These are phyloP conservation scores for Sporothrix variecibatus DNA, from an alignment of 2,329 filamentous ascomycete species.

Conservation along the genomic window DNA sequence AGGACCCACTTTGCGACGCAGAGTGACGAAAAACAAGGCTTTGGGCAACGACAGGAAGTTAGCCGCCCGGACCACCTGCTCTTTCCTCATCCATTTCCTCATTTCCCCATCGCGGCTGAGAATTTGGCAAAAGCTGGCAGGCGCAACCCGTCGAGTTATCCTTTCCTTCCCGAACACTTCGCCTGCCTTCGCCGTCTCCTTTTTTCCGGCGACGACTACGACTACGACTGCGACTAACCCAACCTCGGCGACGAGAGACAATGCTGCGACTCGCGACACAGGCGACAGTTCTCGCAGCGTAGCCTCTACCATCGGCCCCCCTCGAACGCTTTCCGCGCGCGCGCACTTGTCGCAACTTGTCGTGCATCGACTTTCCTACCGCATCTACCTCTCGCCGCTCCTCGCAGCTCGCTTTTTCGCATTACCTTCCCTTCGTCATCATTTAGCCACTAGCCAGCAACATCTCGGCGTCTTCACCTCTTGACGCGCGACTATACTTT, in stretches of 20 bases:
- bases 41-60: neutral
- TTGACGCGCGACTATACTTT: neutral
- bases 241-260: neutral
- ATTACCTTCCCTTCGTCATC: neutral
- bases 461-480: neutral
- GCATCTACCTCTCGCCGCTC: no score
- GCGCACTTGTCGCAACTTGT: neutral
- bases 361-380: neutral
- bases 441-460: neutral
- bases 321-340: neutral
- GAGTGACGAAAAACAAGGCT: constrained; percentile 13
- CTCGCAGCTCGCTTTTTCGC: neutral
- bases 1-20: constrained; percentile 2
- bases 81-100: neutral
- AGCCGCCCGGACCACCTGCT: constrained; percentile 9
- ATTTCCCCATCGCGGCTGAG: neutral
- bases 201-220: neutral
- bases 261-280: constrained; percentile 12
- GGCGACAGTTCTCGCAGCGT: neutral
- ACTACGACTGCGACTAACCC: neutral
- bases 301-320: neutral
- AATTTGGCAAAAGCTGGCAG: constrained; percentile 1
- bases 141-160: neutral
- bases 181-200: neutral
- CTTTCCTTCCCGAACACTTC: neutral